Conservation (phyloP, 495 filamentous ascomycete genomes). For the Geoglossum glabrum region DNA sequence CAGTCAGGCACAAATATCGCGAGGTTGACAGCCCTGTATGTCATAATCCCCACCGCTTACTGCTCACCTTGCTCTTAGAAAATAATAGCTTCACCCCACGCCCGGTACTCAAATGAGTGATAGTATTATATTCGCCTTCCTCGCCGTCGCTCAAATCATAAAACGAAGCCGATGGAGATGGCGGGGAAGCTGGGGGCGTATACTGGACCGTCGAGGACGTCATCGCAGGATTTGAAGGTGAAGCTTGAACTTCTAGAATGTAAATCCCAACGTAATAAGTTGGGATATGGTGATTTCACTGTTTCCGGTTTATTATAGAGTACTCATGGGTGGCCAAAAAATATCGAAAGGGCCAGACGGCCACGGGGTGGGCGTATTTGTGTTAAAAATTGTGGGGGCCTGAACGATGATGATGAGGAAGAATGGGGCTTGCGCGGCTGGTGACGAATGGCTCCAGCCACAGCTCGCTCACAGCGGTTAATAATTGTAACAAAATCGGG, state of each 20-base stretch:
- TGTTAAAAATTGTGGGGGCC: background rate
- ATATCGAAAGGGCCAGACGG: background rate
- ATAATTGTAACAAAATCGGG: background rate
- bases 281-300: background rate
- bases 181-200: slow-evolving; percentile 23
- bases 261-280: background rate
- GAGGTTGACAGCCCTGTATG: background rate
- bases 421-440: slow-evolving; percentile 1
- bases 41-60: background rate
- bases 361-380: background rate
- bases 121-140: slow-evolving; percentile 87
- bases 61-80: slow-evolving; percentile 78
- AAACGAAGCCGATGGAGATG: slow-evolving; percentile 75
- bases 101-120: slow-evolving; percentile 60
- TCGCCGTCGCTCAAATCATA: slow-evolving; percentile 96
- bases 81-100: slow-evolving; percentile 88
- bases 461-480: background rate
- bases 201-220: background rate
- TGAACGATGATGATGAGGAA: background rate
- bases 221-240: background rate
- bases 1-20: slow-evolving; percentile 7
- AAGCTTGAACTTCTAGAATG: background rate
- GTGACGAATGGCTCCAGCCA: background rate
- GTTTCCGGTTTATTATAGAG: background rate
- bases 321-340: background rate